Evolutionary conservation across 2,329 filamentous ascomycete species (phyloP), one percentile per base, ranked within the genome.

Genomic region (Fusarium poae): DNA sequence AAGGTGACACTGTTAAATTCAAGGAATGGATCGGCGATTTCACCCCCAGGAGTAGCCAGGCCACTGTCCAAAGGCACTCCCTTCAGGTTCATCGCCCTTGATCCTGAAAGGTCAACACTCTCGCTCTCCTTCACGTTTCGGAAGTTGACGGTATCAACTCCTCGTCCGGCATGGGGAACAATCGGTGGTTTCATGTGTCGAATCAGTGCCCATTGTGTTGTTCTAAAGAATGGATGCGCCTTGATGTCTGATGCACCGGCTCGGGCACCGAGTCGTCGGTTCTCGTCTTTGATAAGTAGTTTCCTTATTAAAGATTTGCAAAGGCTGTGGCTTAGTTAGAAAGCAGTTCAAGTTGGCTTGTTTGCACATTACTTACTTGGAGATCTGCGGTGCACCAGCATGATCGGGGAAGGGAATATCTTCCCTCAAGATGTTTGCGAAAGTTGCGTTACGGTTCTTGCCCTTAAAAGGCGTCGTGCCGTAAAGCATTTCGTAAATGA

Each of bases 401-500:
- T 96, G 92, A 75, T 99, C 96, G 0, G 96, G 94, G 81, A 99
- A 99, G 8, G 93, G 92, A 65, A 97, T 96, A 71, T 99, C 96
- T 79, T 99, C 96, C 54, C 94, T 87, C 67, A 99, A 81, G 72
- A 99, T 99, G 78, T 98, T 99, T 65, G 94, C 95, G 82, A 99
- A 99, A 0, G 96, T 99, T 16, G 94, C 94, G 75, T 98, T 99
- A 39, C 96, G 89, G 80, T 97, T 99, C 88, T 99, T 98, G 73
- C 96, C 96, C 84, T 99, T 99, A 86, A 99, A 99, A 2, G 96
- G 96, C 1, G 96, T 99, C 1, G 95, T 99, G 57, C 96, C 96
- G 82, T 95, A 99, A 35, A 99, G 85, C 96, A 99, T 99, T 81
- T 99, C 96, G 79, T 98, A 99, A 58, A 99, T 94, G 76, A 99